Conservation (phyloP, 805 yeast genomes). For the Candida nonsorbophila region DNA sequence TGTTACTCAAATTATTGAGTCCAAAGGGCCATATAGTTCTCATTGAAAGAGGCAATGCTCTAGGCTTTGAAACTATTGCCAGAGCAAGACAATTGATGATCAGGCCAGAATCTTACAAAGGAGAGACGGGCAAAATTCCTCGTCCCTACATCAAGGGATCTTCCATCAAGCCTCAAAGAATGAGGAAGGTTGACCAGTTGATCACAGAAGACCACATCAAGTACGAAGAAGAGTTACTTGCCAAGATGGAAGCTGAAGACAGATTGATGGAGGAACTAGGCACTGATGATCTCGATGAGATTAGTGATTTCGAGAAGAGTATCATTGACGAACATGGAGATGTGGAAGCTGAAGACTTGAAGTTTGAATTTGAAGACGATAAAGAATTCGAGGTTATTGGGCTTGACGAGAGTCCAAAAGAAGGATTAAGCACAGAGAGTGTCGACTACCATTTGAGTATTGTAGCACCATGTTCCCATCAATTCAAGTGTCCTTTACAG, state of each 20-base stretch:
- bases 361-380: slow-evolving; percentile 42
- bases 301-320: slow-evolving; percentile 18
- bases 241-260: slow-evolving; percentile 18
- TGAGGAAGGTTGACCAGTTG: slow-evolving; percentile 29
- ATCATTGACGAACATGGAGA: slow-evolving; percentile 38
- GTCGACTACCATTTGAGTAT: slow-evolving; percentile 54
- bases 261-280: slow-evolving; percentile 3
- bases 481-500: slow-evolving; percentile 81
- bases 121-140: slow-evolving; percentile 60
- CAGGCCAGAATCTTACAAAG: slow-evolving; percentile 68
- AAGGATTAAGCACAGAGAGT: slow-evolving; percentile 12
- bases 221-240: slow-evolving; percentile 25
- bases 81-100: slow-evolving; percentile 85
- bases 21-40: slow-evolving; percentile 80
- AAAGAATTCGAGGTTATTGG: slow-evolving; percentile 19
- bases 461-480: slow-evolving; percentile 90
- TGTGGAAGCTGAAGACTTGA: slow-evolving; percentile 37
- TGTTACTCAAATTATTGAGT: slow-evolving; percentile 52
- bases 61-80: slow-evolving; percentile 84
- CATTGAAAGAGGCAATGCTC: slow-evolving; percentile 83
- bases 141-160: slow-evolving; percentile 60
- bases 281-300: slow-evolving; percentile 4
- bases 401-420: slow-evolving; percentile 4
- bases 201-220: slow-evolving; percentile 29
- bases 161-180: slow-evolving; percentile 32